Conservation (phyloP, 1,284 basidiomycete species). For the Trichosporon sp. region DNA sequence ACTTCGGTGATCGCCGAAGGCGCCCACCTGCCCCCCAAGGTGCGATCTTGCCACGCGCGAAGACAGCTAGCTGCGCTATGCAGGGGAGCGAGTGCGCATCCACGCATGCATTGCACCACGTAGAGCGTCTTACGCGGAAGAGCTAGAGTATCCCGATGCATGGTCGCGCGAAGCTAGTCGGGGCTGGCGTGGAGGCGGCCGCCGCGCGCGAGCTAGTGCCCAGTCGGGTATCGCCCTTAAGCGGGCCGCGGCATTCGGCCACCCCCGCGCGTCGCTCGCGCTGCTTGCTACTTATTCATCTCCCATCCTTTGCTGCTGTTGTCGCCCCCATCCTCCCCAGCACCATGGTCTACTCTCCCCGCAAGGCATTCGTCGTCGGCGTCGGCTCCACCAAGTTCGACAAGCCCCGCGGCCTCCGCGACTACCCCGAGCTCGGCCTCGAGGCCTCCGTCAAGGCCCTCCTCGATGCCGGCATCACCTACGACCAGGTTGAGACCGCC, state of each 20-base stretch:
- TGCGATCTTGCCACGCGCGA: too few species aligned
- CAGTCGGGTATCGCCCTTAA: conserved; percentile 1
- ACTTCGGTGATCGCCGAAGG: background rate
- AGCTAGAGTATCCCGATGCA: background rate
- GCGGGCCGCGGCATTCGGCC: background rate
- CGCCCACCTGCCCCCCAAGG: background rate
- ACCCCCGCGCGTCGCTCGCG: background rate
- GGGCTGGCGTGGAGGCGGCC: background rate
- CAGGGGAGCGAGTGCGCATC: too few species aligned
- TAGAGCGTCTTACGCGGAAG: background rate
- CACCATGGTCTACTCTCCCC: conserved; percentile 17
- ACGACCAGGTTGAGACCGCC: conserved; percentile 19
- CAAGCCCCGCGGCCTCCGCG: conserved; percentile 23
- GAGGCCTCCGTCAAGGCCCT: conserved; percentile 25
- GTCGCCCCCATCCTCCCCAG: background rate
- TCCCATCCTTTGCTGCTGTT: background rate
- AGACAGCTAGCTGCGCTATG: too few species aligned
- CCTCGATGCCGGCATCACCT: conserved; percentile 20
- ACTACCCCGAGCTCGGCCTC: conserved; percentile 22
- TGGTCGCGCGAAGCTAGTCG: background rate
- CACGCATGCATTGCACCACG: background rate
- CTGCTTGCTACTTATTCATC: background rate
- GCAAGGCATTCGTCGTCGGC: conserved; percentile 22
- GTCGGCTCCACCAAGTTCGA: conserved; percentile 27
- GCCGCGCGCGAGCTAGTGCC: background rate